Evolutionary conservation across 495 filamentous ascomycete genomes (phyloP), one percentile per base, ranked within the genome.

Genomic region (Beverwykella pulmonaria): DNA sequence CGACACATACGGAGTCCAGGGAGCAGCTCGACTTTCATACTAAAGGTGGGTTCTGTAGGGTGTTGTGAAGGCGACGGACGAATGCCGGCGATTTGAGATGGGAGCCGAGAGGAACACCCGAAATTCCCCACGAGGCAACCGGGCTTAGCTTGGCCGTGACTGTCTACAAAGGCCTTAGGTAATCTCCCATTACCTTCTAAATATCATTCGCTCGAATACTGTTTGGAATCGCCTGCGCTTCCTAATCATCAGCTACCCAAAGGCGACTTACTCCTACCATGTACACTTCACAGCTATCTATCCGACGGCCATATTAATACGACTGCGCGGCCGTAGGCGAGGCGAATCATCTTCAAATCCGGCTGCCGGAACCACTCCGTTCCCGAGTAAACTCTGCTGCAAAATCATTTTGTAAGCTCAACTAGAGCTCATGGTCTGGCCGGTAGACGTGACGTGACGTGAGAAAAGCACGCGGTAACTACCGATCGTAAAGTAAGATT

Each of bases 11-110:
- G 39, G 39, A 44, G 39, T 44, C 14, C 54, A 10, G 48, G 59
- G 65, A 20, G 5, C 27, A 8, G 22, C 29, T 26, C 27, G 22
- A 41, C 48, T 68, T 63, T 68, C 65, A 68, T 68, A 63, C 53
- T 49, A 30, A 41, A 59, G 53, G 49, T 44, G 39, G 39, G 39
- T n/a, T 44, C 15, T n/a, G 39, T 44, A 55, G 15, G 44, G 10
- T 39, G 52, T 61, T 52, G 34, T 17, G 52, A 52, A 32, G 65
- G 57, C 65, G 56, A 68, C 56, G 10, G 56, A 41, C 39, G 30
- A 44, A 44, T 10, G 15, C 15, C 39, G 39, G 32, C 32, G 32
- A 6, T 34, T 34, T 34, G 32, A 34, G 55, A 44, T 34, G 32
- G 12, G 32, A 44, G 17, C 39, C 39, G 39, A 44, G 39, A 2